Base-by-base conservation (phyloP, 805 yeast species). In the Candida argentea region DNA sequence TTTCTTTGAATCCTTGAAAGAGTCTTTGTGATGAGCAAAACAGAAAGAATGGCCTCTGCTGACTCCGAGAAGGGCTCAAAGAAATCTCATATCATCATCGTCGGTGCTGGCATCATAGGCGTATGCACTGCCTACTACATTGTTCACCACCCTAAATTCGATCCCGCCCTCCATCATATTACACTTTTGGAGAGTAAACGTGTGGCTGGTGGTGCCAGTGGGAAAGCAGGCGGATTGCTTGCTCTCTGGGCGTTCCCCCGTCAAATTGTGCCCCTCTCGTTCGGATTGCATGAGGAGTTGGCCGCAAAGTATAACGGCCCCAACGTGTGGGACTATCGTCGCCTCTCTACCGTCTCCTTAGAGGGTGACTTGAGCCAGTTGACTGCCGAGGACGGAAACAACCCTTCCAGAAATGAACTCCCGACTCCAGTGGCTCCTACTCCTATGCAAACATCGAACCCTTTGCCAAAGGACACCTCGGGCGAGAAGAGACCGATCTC, bases 211-310 rank as follows among this genome's bases (percentile, higher is more conserved):
- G 97, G 95, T 26, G 97, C 98, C 12, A 73, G 85, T 23, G 98
- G 98, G 31, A 91, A 89, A 45, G 97, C 98, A 5, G 98, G 97
- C 25, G 98, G 98, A 0, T 63, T 89, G 27, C 57, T 89, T 28
- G 96, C 97, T 1, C 67, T 82, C 14, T 87, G 96, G 94, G 97
- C 97, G 0, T 91, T 91, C 53, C 98, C 98, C 1, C 86, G 80
- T 42, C 95, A 84, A 51, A 73, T 89, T 28, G 97, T 86, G 5
- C 91, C 94, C 0, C 61, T 89, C 30, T 78, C 93, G 26, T 91
- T 86, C 57, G 70, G 72, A 38, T 64, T 89, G 36, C 98, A 89
- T 57, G 84, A 79, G 44, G 79, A 86, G 34, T 65, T 89, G 25
- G 72, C 94, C 5, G 75, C 77, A 33, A 67, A 74, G 55, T 83